Base-by-base conservation (phyloP, 768 basidiomycete genomes). In the Fistulinella prunicolor region DNA sequence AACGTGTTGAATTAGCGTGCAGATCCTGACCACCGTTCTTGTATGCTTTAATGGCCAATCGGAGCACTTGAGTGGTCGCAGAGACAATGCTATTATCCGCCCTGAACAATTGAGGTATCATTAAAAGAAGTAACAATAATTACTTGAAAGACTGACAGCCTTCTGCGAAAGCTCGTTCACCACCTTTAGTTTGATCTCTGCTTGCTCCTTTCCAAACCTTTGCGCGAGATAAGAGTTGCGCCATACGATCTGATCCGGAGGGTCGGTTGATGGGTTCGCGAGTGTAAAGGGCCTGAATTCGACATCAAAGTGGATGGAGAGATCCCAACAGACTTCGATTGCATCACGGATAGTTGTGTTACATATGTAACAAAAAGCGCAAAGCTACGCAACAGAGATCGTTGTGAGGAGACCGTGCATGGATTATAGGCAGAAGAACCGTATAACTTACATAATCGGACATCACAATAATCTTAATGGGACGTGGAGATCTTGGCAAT, bases 301-400 rank as follows among this genome's bases (percentile, higher is more conserved):
- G 35, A 68, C 55, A 16, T 70, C 62, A 19, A 68, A 68, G 26
- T 36, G 49, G 41, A 67, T 13, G 17, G 66, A 64, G 7, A 73
- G 57, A 47, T 60, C 52, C 7, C 42, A 40, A 36, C 67, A 67
- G 20, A 60, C 61, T 36, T 63, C 56, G 37, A 73, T 64, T 16
- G 72, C 72, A 26, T 60, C 58, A 20, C 49, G 54, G 22, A 73
- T 49, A 24, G 65, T 49, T 43, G 66, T 70, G 44, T 65, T 60
- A 34, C 66, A 64, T 34, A 73, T 51, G 52, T 70, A 73, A 53
- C 72, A 73, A 55, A 70, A 71, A 22, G 44, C 49, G 26, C 70
- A 71, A 39, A 65, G 44, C 68, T 68, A 50, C 4, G 3, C 0
- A n/a, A 19, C 19, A 16, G 20, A 32, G 32, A 13, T 13, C 17